Base-by-base conservation (phyloP, 805 yeast species). In the Candida schatavii region DNA sequence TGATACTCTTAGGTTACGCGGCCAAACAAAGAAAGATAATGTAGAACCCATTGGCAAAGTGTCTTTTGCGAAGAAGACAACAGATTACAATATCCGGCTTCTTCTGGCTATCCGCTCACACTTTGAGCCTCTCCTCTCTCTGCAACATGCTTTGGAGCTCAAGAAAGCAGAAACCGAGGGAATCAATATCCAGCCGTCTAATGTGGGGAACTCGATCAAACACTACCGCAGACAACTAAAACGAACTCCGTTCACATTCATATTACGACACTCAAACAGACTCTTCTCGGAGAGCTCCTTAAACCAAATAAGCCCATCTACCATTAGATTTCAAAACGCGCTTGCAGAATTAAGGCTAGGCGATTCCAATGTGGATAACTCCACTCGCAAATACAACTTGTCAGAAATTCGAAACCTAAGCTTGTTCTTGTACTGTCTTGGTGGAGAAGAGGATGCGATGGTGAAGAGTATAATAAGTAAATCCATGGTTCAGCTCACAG, bases 341-440 rank as follows among this genome's bases (percentile, higher is more conserved):
- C 19, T 31, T 13, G 13, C 15, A 13, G 18, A 31, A 22, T 22
- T 31, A 11, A 18, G 13, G 5, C 20, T 31, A 4, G 18, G 13
- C 35, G 11, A 20, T 22, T 17, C 15, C 6, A 17, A 20, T 17
- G 10, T 23, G 7, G 21, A 18, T 17, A 11, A 13, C 7, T 5
- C 19, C 21, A 7, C 15, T 4, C 35, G 20, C 9, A 31, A 22
- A 9, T 68, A 68, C 48, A 66, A 66, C 40, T 49, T 66, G 17
- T 57, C 69, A 1, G 60, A 61, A 20, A 49, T 68, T 23, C 36
- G 49, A 3, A 50, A 58, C 21, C 45, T 50, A 0, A 74, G 66
- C 43, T 14, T 66, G 2, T 59, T 69, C 35, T 43, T 43, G 9
- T 45, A 20, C 13, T 22, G 26, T 22, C 29, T 35, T 5, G 37